phyloP scores from a whole-genome alignment of 2,329 filamentous ascomycete genomes.

The Lecanicillium sp. region DNA sequence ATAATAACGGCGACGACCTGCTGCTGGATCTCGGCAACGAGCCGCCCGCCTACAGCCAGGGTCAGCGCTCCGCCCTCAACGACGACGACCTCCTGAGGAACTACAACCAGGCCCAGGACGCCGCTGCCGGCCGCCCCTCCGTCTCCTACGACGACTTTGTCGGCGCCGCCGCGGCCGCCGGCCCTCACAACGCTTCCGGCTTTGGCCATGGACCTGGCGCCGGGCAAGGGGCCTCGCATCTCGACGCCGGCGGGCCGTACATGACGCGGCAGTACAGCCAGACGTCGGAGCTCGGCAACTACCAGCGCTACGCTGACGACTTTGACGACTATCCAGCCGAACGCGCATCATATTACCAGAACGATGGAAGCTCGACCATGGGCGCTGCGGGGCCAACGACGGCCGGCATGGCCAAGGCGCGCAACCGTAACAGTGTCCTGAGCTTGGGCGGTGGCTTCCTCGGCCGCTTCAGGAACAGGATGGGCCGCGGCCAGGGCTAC shows the following conservation, averaged over 20 bases:
- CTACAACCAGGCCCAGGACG: constrained; percentile 65
- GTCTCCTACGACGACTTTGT: constrained; percentile 95
- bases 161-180: constrained; percentile 52
- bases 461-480: constrained; percentile 80
- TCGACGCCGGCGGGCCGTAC: constrained; percentile 34
- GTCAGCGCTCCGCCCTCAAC: constrained; percentile 70
- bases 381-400: constrained; percentile 45
- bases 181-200: constrained; percentile 21
- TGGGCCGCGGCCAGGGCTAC: constrained; percentile 83
- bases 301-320: constrained; percentile 84
- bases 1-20: constrained; percentile 48
- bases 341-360: constrained; percentile 75
- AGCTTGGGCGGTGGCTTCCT: constrained; percentile 80
- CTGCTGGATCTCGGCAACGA: constrained; percentile 70
- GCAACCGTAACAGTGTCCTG: constrained; percentile 83
- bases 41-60: constrained; percentile 65
- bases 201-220: constrained; percentile 10
- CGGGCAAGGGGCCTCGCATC: not conserved
- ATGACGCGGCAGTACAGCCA: constrained; percentile 57
- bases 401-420: constrained; percentile 49
- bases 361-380: constrained; percentile 26
- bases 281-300: constrained; percentile 78
- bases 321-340: constrained; percentile 77
- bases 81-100: constrained; percentile 75
- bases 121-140: constrained; percentile 65